These are phyloP conservation scores for Nasturtium officinale DNA, from an alignment of 345 rosid species.

Conservation along the genomic window DNA sequence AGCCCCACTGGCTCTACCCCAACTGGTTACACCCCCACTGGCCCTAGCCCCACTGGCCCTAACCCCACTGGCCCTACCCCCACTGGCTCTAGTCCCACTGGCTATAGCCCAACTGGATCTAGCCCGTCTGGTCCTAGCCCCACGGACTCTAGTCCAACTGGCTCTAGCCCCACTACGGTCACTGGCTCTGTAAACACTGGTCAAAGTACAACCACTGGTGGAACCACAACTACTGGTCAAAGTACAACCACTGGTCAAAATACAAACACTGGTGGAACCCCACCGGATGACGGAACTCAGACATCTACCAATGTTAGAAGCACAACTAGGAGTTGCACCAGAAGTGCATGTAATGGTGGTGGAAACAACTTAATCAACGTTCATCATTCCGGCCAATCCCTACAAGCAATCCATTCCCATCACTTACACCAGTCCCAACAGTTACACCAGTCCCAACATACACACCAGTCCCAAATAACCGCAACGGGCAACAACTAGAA, in stretches of 20 bases:
- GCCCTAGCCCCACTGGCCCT: background rate
- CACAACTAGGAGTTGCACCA: background rate
- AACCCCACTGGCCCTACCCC: background rate
- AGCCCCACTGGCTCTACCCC: background rate
- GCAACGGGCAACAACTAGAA: background rate
- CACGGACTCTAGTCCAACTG: background rate
- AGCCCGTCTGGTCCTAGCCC: background rate
- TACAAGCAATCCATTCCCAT: too few relatives aligned
- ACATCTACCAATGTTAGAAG: background rate
- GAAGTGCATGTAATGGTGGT: background rate
- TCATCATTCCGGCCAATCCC: too few relatives aligned
- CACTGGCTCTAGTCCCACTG: background rate
- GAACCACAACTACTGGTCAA: background rate
- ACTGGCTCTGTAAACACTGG: background rate
- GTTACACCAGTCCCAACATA: background rate
- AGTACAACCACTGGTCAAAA: background rate
- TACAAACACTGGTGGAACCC: too few relatives aligned
- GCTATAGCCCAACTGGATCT: background rate
- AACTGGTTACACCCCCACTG: background rate
- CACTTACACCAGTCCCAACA: background rate
- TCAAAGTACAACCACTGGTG: background rate
- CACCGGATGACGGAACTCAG: background rate
- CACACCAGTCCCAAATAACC: background rate
- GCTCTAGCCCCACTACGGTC: background rate
- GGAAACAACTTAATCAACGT: too few relatives aligned